Conservation (phyloP, 257 asterid genomes). For the Solanum chiquidenum region DNA sequence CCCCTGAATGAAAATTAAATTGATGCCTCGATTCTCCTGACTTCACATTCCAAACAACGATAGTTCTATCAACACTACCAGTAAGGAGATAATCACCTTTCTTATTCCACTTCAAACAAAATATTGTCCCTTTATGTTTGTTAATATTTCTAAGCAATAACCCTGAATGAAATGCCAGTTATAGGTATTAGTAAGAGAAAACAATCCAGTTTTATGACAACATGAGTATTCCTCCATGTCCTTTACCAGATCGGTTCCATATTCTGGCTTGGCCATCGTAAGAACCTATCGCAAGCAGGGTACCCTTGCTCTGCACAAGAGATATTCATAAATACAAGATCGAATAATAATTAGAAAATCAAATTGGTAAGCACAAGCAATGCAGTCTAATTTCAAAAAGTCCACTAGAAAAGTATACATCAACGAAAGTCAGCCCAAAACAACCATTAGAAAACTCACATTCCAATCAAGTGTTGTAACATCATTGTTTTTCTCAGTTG, state of each 20-base stretch:
- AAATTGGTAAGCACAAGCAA: background rate
- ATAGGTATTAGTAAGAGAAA: background rate
- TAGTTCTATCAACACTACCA: slow-evolving; percentile 91
- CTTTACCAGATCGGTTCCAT: slow-evolving; percentile 78
- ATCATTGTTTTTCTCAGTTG: slow-evolving; percentile 85
- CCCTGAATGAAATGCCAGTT: slow-evolving; percentile 41
- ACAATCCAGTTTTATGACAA: background rate
- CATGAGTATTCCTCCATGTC: background rate
- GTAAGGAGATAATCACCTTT: slow-evolving; percentile 91
- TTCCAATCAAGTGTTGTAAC: slow-evolving; percentile 98
- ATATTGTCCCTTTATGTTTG: slow-evolving; percentile 90
- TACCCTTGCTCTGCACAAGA: slow-evolving; percentile 58
- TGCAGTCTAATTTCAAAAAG: background rate
- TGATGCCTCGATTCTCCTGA: slow-evolving; percentile 80
- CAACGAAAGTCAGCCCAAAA: background rate
- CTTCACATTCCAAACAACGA: slow-evolving; percentile 90
- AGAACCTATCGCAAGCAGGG: slow-evolving; percentile 94
- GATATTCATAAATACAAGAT: background rate
- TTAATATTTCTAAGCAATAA: slow-evolving; percentile 63
- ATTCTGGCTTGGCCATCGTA: slow-evolving; percentile 97
- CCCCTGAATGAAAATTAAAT: slow-evolving; percentile 74
- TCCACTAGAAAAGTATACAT: background rate
- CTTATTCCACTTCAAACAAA: slow-evolving; percentile 96
- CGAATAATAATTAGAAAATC: background rate
- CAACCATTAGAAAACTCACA: slow-evolving; percentile 29